Evolutionary conservation across 352 stramenopile species (phyloP), one percentile per base, ranked within the genome.

Genomic region (Phytophthora hybrid): DNA sequence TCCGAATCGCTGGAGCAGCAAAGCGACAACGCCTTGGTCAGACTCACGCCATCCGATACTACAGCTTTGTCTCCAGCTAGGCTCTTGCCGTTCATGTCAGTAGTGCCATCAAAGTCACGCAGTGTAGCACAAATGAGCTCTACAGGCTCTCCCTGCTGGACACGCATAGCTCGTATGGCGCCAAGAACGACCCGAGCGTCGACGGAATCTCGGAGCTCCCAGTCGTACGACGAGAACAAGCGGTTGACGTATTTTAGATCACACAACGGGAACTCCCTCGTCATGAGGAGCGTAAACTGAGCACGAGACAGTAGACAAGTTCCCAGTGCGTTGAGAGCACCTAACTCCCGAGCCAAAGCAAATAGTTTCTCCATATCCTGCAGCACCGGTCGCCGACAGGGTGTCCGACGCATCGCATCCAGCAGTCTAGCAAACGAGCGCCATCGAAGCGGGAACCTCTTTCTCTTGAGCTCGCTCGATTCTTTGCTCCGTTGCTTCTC

Each of bases 341-440:
- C 75, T n/a, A 92, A 59, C 52, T 92, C 85, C 32, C 81, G 83
- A 32, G 81, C 76, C 31, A 88, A 66, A 9, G 71, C 63, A 9
- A 88, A 78, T 1, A 92, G 59, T 66, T 92, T 92, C 52, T 92
- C 85, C 55, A 92, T 82, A 60, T 92, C 85, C 60, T 92, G 82
- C 7, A 92, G 63, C 32, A 92, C 85, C 0, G 85, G 85, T 0
- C 83, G 76, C 21, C 85, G 72, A 37, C 85, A 90, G 0, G 83
- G 81, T 8, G 85, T 92, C 23, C 78, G 78, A 18, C 78, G 73
- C 85, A 92, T 91, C 4, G 81, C 78, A 19, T 90, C 82, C 4
- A 92, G 60, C 5, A 92, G 16, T 14, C 75, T 55, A 0, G 75
- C 68, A 62, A 90, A 76, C 37, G 84, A 82, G 11, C 66, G 61